A percentile compares a stretch with the other conserved stretches of the same genome.
Conservation (phyloP, 2,329 filamentous ascomycete species). For the Trichoderma koningii region DNA sequence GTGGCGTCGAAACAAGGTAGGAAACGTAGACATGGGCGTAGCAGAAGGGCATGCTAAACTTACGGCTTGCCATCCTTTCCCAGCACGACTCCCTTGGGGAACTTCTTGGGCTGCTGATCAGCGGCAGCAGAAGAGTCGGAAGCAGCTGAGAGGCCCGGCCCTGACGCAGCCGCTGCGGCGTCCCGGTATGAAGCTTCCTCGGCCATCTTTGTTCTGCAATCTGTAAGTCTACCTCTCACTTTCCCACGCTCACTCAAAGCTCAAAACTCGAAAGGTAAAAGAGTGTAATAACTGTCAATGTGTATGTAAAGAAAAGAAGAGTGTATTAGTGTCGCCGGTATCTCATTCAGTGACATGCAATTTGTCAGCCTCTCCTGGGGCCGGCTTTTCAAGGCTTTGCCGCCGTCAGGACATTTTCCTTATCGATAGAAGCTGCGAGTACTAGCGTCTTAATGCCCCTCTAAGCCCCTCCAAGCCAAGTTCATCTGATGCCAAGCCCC, state of each 20-base stretch:
- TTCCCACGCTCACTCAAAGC: background rate
- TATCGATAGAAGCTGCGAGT: conserved; percentile 29
- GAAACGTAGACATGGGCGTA: background rate
- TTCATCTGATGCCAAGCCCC: no score
- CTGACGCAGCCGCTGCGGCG: conserved; percentile 30
- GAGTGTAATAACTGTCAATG: background rate
- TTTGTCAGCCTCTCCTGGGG: conserved; percentile 23
- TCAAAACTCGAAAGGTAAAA: background rate
- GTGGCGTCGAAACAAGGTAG: no score
- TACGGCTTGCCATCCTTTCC: conserved; percentile 85
- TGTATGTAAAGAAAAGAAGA: background rate
- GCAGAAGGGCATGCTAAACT: conserved; percentile 38
- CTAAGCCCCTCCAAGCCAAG: background rate
- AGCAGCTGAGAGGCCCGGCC: conserved; percentile 28
- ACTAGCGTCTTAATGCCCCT: background rate
- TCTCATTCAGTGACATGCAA: background rate
- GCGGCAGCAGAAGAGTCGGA: conserved; percentile 30
- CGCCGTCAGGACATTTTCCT: conserved; percentile 4
- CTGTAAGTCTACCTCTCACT: background rate
- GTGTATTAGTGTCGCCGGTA: background rate
- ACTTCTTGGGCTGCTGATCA: conserved; percentile 50
- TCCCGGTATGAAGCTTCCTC: conserved; percentile 41
- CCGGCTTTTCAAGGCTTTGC: background rate
- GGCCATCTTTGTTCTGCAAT: conserved; percentile 41
- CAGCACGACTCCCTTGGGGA: conserved; percentile 72